A percentile compares a stretch with the other conserved stretches of the same genome.
Conservation (phyloP, 306 rosid genomes). For the Cercis canadensis region DNA sequence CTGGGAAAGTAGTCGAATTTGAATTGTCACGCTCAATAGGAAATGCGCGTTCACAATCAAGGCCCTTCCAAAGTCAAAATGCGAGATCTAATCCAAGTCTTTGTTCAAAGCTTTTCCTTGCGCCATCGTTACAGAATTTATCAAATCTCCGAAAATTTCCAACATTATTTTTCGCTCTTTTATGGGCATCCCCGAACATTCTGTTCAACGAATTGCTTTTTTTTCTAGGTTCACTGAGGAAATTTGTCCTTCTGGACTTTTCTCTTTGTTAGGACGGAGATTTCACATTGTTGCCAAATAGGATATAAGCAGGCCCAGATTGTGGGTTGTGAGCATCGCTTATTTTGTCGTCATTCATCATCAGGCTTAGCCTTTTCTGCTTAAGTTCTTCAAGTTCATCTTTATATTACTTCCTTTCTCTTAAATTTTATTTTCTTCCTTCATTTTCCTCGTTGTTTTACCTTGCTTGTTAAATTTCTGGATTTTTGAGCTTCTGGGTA, state of each 20-base stretch:
- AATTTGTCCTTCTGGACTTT: conserved; percentile 34
- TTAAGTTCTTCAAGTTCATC: not conserved
- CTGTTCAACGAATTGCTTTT: conserved; percentile 23
- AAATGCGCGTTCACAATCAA: conserved; percentile 52
- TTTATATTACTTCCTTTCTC: conserved; percentile 15
- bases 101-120: conserved; percentile 34
- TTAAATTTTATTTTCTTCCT: not conserved
- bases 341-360: conserved; percentile 42
- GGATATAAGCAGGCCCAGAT: conserved; percentile 13
- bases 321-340: conserved; percentile 16
- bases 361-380: not conserved
- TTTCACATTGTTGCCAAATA: conserved; percentile 33
- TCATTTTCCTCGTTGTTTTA: conserved; percentile 1
- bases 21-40: conserved; percentile 13
- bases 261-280: conserved; percentile 37
- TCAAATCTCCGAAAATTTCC: conserved; percentile 37
- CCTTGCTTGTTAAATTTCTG: conserved; percentile 18
- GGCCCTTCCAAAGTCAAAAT: conserved; percentile 42
- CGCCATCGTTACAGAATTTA: conserved; percentile 8
- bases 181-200: conserved; percentile 33
- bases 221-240: conserved; percentile 21
- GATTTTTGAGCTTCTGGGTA: conserved; percentile 38
- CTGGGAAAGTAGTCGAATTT: conserved; percentile 37
- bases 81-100: conserved; percentile 58
- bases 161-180: conserved; percentile 28